phyloP scores from a whole-genome alignment of 1,284 basidiomycete genomes.

The Thelephora terrestris region DNA sequence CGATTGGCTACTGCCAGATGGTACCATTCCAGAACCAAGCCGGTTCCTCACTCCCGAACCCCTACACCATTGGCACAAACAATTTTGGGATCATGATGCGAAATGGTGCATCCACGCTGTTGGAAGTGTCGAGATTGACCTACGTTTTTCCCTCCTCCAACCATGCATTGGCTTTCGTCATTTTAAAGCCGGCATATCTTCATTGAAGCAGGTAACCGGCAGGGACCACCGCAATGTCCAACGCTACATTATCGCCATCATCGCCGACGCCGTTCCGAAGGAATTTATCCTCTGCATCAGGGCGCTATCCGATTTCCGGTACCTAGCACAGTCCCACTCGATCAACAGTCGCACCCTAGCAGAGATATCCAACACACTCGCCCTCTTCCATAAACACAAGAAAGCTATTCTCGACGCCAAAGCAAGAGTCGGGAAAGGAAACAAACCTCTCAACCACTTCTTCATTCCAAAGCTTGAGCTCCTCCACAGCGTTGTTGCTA shows the following conservation, averaged over 20 bases:
- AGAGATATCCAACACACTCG: background rate
- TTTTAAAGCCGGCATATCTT: background rate
- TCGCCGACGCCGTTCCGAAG: background rate
- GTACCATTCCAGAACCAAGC: background rate
- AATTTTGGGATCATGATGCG: conserved; percentile 6
- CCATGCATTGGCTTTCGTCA: background rate
- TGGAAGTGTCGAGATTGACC: conserved; percentile 5
- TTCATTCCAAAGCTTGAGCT: conserved; percentile 3
- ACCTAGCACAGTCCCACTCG: background rate
- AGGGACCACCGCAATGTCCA: background rate
- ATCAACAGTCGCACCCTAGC: background rate
- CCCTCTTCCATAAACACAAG: background rate
- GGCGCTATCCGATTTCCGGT: background rate
- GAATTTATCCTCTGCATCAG: background rate
- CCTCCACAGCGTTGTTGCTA: background rate
- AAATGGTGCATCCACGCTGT: conserved; percentile 7
- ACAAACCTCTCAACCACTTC: background rate
- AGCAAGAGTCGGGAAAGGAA: background rate
- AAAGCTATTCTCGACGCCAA: background rate
- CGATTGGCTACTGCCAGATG: conserved; percentile 5
- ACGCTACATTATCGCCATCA: background rate
- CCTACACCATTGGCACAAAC: conserved; percentile 5
- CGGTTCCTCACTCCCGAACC: conserved; percentile 4
- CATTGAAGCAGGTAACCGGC: background rate
- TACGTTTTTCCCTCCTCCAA: conserved; percentile 6